phyloP scores from a whole-genome alignment of 805 yeast genomes.

The Middelhovenomyces tepae region DNA sequence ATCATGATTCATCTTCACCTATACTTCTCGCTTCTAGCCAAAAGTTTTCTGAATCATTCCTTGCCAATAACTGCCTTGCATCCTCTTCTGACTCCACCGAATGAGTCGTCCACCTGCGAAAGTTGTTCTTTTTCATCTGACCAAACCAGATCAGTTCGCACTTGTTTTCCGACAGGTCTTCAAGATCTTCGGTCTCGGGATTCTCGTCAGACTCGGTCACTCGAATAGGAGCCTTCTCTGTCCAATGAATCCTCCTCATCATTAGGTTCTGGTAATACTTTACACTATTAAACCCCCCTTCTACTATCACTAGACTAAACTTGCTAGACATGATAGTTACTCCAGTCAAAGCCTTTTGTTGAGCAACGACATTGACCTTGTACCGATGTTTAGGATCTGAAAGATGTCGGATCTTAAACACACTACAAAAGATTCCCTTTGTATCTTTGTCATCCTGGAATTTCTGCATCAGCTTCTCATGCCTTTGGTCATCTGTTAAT shows the following conservation, averaged over 20 bases:
- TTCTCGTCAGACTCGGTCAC: constrained; percentile 13
- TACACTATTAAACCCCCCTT: constrained; percentile 60
- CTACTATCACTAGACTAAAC: constrained; percentile 56
- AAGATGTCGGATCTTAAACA: constrained; percentile 47
- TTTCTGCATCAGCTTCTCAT: constrained; percentile 40
- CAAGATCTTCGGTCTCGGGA: constrained; percentile 7
- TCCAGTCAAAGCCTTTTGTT: constrained; percentile 61
- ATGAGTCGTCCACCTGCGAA: constrained; percentile 63
- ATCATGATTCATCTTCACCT: no score
- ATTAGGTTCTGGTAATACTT: constrained; percentile 57
- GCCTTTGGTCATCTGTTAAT: constrained; percentile 48
- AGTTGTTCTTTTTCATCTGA: constrained; percentile 41
- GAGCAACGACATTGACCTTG: constrained; percentile 74
- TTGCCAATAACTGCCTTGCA: constrained; percentile 38
- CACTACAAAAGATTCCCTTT: constrained; percentile 48
- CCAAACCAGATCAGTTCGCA: constrained; percentile 67
- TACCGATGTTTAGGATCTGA: constrained; percentile 58
- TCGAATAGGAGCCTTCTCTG: constrained; percentile 34
- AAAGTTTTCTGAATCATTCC: constrained; percentile 50
- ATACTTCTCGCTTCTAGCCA: constrained; percentile 47
- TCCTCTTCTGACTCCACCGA: constrained; percentile 43
- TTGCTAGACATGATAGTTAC: constrained; percentile 27
- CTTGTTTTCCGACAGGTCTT: constrained; percentile 36
- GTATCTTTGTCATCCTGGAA: constrained; percentile 38
- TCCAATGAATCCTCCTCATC: constrained; percentile 61